Conservation (phyloP, 1,139 yeast species). For the Protomyces macrosporus region DNA sequence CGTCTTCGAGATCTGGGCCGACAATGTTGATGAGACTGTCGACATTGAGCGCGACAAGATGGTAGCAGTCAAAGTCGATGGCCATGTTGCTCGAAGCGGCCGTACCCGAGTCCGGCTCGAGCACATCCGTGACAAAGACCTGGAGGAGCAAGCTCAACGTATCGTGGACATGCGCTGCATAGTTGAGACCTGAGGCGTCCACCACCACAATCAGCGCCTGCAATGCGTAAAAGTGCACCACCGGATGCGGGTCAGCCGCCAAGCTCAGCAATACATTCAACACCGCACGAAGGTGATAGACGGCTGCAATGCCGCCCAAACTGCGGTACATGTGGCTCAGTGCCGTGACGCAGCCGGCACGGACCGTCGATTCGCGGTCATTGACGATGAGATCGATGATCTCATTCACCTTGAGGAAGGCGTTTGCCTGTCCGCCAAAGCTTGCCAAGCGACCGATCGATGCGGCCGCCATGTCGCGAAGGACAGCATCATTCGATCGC, state of each 20-base stretch:
- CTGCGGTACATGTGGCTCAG: slow-evolving; percentile 56
- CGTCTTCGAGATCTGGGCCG: slow-evolving; percentile 49
- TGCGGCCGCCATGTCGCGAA: slow-evolving; percentile 55
- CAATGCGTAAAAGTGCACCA: slow-evolving; percentile 68
- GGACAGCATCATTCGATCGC: slow-evolving; percentile 29
- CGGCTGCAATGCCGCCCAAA: slow-evolving; percentile 44
- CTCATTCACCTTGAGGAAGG: slow-evolving; percentile 50
- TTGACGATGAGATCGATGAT: slow-evolving; percentile 60
- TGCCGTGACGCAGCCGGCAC: slow-evolving; percentile 61
- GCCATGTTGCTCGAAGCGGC: slow-evolving; percentile 48
- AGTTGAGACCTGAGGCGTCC: slow-evolving; percentile 52
- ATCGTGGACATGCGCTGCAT: slow-evolving; percentile 43
- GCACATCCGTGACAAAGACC: slow-evolving; percentile 51
- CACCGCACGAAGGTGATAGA: slow-evolving; percentile 44
- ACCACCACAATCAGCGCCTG: slow-evolving; percentile 55
- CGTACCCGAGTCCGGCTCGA: slow-evolving; percentile 47
- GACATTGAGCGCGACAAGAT: slow-evolving; percentile 44
- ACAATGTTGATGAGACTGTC: slow-evolving; percentile 45
- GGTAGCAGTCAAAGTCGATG: slow-evolving; percentile 43
- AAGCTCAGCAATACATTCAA: slow-evolving; percentile 58
- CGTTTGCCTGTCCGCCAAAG: slow-evolving; percentile 42
- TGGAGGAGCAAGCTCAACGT: slow-evolving; percentile 47
- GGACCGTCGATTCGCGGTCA: slow-evolving; percentile 54
- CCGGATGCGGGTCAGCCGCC: slow-evolving; percentile 75
- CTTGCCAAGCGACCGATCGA: slow-evolving; percentile 59